phyloP scores from a whole-genome alignment of 1,139 yeast species.

The Tardiomyces depauwii region DNA sequence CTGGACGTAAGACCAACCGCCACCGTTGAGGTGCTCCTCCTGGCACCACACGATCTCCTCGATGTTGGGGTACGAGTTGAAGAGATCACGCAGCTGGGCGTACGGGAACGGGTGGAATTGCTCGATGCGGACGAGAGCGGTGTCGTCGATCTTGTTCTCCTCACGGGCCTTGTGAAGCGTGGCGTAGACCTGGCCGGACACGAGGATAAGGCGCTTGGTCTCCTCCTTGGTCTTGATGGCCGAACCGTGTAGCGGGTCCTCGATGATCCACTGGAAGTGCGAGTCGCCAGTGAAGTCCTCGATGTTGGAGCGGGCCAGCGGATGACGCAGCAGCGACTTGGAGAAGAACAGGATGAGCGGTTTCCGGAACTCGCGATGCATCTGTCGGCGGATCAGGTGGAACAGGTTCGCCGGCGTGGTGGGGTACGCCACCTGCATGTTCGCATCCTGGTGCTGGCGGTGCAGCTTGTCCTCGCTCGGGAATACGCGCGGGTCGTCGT shows the following conservation, averaged over 20 bases:
- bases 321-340: slow-evolving; percentile 91
- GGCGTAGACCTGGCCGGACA: slow-evolving; percentile 92
- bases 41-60: slow-evolving; percentile 95
- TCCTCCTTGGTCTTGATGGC: slow-evolving; percentile 67
- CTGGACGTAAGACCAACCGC: slow-evolving; percentile 65
- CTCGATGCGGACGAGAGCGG: slow-evolving; percentile 85
- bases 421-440: slow-evolving; percentile 97
- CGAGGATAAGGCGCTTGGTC: slow-evolving; percentile 75
- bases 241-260: slow-evolving; percentile 76
- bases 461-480: slow-evolving; percentile 81
- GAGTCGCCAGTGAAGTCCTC: slow-evolving; percentile 85
- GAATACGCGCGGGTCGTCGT: slow-evolving; percentile 92
- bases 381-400: slow-evolving; percentile 97
- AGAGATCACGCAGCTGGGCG: slow-evolving; percentile 79
- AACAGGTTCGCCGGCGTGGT: slow-evolving; percentile 95
- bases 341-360: slow-evolving; percentile 87
- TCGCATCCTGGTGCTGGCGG: slow-evolving; percentile 98
- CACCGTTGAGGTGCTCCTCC: slow-evolving; percentile 99
- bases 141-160: slow-evolving; percentile 57
- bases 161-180: slow-evolving; percentile 86
- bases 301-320: slow-evolving; percentile 82
- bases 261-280: slow-evolving; percentile 91
- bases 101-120: slow-evolving; percentile 99
- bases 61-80: slow-evolving; percentile 68
- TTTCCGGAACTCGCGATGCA: slow-evolving; percentile 98